Evolutionary conservation across 768 basidiomycete genomes (phyloP).

Genomic region (Tephrocybe sp.): DNA sequence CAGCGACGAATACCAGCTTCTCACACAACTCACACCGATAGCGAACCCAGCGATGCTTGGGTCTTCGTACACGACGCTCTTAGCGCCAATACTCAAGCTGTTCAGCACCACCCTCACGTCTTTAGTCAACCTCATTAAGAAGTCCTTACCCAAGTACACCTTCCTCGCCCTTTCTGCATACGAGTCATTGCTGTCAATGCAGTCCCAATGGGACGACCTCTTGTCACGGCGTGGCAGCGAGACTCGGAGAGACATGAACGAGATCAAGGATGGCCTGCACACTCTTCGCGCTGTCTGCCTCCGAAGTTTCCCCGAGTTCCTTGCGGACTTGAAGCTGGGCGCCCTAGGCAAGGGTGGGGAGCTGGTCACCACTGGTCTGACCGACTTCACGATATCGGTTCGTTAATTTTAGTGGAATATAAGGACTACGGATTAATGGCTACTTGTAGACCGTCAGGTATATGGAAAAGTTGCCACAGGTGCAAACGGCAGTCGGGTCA

Average conservation of each 20-base stretch:
- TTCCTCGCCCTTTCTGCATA: conserved; percentile 80
- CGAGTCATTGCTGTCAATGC: conserved; percentile 53
- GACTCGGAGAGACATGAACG: conserved; percentile 52
- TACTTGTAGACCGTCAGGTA: conserved; percentile 64
- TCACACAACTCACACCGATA: conserved; percentile 65
- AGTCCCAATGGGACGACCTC: conserved; percentile 68
- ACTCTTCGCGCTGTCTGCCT: conserved; percentile 68
- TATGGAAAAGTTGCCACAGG: conserved; percentile 68
- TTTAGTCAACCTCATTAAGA: conserved; percentile 67
- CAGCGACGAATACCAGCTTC: conserved; percentile 69
- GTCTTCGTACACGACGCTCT: conserved; percentile 59
- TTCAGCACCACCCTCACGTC: conserved; percentile 67
- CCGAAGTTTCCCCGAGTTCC: conserved; percentile 81
- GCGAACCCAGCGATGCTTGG: conserved; percentile 48
- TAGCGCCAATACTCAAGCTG: conserved; percentile 63
- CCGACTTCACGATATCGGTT: conserved; percentile 59
- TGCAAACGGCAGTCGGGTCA: conserved; percentile 64
- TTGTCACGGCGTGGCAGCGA: conserved; percentile 52
- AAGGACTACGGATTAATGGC: conserved; percentile 1
- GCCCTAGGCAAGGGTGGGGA: conserved; percentile 57
- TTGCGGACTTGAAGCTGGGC: conserved; percentile 75
- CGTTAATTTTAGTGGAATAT: conserved; percentile 20
- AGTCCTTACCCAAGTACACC: conserved; percentile 72
- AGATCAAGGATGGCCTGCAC: conserved; percentile 69
- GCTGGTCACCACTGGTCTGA: conserved; percentile 55